Conservation (phyloP, 2,329 filamentous ascomycete species). For the Phoma herbarum region DNA sequence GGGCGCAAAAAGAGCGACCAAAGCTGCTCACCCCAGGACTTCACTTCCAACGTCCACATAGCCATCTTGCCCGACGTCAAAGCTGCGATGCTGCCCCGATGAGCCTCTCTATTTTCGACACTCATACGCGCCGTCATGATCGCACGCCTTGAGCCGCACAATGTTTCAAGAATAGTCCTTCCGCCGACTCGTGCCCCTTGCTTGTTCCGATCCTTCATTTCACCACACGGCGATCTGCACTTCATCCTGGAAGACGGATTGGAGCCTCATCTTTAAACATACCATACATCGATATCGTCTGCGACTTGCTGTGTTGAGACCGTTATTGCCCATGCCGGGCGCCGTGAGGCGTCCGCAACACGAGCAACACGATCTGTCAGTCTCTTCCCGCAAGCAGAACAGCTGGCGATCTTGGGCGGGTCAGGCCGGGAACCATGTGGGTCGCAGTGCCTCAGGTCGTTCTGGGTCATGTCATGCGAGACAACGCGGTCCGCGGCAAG, state of each 20-base stretch:
- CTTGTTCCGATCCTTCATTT: slow-evolving; percentile 23
- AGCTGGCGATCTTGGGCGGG: slow-evolving; percentile 21
- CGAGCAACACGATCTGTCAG: slow-evolving; percentile 15
- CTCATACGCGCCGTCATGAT: slow-evolving; percentile 3
- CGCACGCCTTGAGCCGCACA: slow-evolving; percentile 17
- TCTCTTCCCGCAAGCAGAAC: slow-evolving; percentile 12
- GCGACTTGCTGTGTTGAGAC: background rate
- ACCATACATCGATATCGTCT: background rate
- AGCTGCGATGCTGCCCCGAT: slow-evolving; percentile 4
- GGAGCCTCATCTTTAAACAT: slow-evolving; percentile 1
- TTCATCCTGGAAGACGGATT: background rate
- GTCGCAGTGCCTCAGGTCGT: slow-evolving; percentile 20
- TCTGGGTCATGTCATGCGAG: slow-evolving; percentile 21
- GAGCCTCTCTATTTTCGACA: background rate
- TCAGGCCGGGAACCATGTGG: slow-evolving; percentile 22
- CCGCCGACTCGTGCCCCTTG: slow-evolving; percentile 18
- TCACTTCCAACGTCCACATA: background rate
- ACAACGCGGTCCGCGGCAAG: slow-evolving; percentile 10
- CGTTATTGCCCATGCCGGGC: background rate
- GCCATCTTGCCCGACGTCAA: background rate
- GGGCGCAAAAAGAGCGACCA: background rate
- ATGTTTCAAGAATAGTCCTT: slow-evolving; percentile 18
- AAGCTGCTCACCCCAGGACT: no score
- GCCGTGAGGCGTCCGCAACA: slow-evolving; percentile 2
- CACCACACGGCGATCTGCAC: slow-evolving; percentile 11